A percentile compares a stretch with the other conserved stretches of the same genome.
Conservation (phyloP, 305 asterid species). For the Striga hermonthica region DNA sequence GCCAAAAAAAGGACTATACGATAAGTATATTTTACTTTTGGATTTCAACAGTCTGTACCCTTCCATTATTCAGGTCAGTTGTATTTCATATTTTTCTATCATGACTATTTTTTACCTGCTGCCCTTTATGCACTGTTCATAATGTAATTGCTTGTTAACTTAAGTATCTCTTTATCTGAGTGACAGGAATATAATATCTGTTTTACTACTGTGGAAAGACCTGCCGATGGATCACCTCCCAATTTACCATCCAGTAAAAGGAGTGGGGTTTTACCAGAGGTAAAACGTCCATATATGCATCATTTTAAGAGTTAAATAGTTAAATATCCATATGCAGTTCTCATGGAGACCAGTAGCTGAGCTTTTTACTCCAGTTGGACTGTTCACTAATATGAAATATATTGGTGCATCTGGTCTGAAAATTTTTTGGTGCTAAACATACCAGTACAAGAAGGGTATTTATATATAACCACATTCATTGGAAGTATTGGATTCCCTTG, state of each 20-base stretch:
- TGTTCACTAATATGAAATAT: slow-evolving; percentile 15
- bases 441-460: neutral
- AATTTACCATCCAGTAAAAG: slow-evolving; percentile 67
- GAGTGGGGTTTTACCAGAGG: slow-evolving; percentile 93
- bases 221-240: slow-evolving; percentile 60
- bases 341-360: slow-evolving; percentile 10
- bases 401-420: slow-evolving; percentile 3
- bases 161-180: slow-evolving; percentile 20
- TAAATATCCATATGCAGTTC: slow-evolving; percentile 1
- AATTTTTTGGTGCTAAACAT: slow-evolving; percentile 4
- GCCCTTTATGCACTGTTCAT: slow-evolving; percentile 21
- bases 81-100: slow-evolving; percentile 27
- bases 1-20: slow-evolving; percentile 95
- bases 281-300: slow-evolving; percentile 36
- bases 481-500: slow-evolving; percentile 14
- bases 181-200: slow-evolving; percentile 94
- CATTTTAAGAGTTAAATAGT: slow-evolving; percentile 16
- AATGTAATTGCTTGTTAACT: slow-evolving; percentile 13
- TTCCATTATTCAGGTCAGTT: slow-evolving; percentile 88
- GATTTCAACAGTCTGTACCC: slow-evolving; percentile 99
- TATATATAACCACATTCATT: slow-evolving; percentile 23
- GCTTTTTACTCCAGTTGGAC: slow-evolving; percentile 21
- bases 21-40: slow-evolving; percentile 86
- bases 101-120: slow-evolving; percentile 27
- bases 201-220: slow-evolving; percentile 91